Conservation (phyloP, 2,329 filamentous ascomycete species). For the Pseudocercospora musae region DNA sequence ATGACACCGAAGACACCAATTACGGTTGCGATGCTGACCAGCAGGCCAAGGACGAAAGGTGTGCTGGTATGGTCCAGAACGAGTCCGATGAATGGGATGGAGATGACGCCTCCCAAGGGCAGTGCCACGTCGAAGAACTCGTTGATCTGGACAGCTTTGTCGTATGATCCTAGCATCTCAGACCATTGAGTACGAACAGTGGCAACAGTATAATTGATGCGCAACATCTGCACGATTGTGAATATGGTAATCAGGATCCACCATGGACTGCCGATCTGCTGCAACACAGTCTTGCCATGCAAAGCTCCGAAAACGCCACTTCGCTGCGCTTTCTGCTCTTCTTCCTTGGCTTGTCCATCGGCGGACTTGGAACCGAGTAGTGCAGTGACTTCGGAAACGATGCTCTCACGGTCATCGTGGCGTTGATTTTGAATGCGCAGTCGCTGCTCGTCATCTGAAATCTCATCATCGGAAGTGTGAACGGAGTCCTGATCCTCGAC, state of each 20-base stretch:
- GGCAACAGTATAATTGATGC: slow-evolving; percentile 89
- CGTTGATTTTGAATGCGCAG: slow-evolving; percentile 50
- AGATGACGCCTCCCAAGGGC: slow-evolving; percentile 76
- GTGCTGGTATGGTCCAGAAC: slow-evolving; percentile 76
- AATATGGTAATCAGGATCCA: slow-evolving; percentile 81
- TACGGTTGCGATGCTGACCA: slow-evolving; percentile 67
- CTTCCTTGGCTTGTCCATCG: slow-evolving; percentile 59
- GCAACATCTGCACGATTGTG: slow-evolving; percentile 57
- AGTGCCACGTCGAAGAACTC: slow-evolving; percentile 83
- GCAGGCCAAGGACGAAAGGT: slow-evolving; percentile 63
- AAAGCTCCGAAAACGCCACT: slow-evolving; percentile 85
- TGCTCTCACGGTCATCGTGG: slow-evolving; percentile 58
- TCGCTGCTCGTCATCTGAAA: slow-evolving; percentile 53
- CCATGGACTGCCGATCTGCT: slow-evolving; percentile 79
- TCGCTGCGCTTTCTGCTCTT: slow-evolving; percentile 66
- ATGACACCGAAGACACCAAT: slow-evolving; percentile 77
- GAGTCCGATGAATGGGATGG: slow-evolving; percentile 79
- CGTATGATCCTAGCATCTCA: slow-evolving; percentile 63
- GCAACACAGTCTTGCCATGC: slow-evolving; percentile 65
- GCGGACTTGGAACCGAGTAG: slow-evolving; percentile 66
- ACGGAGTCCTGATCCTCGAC: slow-evolving; percentile 52
- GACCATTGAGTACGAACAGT: slow-evolving; percentile 80
- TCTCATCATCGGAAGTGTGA: slow-evolving; percentile 55
- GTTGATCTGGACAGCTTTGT: slow-evolving; percentile 67
- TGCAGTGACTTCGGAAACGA: slow-evolving; percentile 68